Percentiles rank a stretch among this genome's conserved stretches.
Evolutionary conservation across 495 filamentous ascomycete genomes (phyloP).

Genomic region (Melanomma pulvis-pyrius): DNA sequence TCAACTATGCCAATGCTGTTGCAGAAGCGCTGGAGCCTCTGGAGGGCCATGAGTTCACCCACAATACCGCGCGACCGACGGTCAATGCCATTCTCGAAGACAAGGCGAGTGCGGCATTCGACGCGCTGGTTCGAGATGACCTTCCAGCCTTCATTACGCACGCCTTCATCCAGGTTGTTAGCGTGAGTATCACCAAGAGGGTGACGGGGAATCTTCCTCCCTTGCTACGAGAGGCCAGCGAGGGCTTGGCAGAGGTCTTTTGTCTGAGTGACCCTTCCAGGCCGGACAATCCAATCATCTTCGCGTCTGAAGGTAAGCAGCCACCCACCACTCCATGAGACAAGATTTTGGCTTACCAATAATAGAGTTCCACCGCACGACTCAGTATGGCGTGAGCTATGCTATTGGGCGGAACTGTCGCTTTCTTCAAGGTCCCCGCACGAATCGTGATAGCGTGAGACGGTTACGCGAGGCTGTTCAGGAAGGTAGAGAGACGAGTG

Average conservation of each 20-base stretch:
- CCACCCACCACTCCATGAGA: not conserved
- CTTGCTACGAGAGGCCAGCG: constrained; percentile 60
- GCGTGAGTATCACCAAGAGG: constrained; percentile 57
- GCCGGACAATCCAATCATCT: constrained; percentile 75
- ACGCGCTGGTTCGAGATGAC: constrained; percentile 63
- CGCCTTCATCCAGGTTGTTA: constrained; percentile 60
- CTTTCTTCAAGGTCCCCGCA: constrained; percentile 63
- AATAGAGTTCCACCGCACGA: constrained; percentile 62
- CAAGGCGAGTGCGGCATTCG: constrained; percentile 61
- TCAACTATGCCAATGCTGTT: constrained; percentile 69
- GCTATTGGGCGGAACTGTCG: constrained; percentile 62
- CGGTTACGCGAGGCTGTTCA: constrained; percentile 60
- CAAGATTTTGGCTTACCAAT: not conserved
- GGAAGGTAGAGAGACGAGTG: constrained; percentile 61
- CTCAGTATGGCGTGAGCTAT: constrained; percentile 62
- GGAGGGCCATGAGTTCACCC: constrained; percentile 51
- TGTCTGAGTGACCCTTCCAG: constrained; percentile 75
- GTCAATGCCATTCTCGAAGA: constrained; percentile 59
- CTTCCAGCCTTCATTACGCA: constrained; percentile 72
- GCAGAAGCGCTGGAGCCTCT: constrained; percentile 56
- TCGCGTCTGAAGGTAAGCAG: constrained; percentile 69
- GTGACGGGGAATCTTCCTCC: constrained; percentile 60
- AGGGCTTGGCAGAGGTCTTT: constrained; percentile 75
- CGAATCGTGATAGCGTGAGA: constrained; percentile 53
- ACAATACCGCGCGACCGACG: constrained; percentile 50